Evolutionary conservation across 2,329 filamentous ascomycete species (phyloP), one percentile per base, ranked within the genome.

Genomic region (Aspergillus brunneoviolaceus): DNA sequence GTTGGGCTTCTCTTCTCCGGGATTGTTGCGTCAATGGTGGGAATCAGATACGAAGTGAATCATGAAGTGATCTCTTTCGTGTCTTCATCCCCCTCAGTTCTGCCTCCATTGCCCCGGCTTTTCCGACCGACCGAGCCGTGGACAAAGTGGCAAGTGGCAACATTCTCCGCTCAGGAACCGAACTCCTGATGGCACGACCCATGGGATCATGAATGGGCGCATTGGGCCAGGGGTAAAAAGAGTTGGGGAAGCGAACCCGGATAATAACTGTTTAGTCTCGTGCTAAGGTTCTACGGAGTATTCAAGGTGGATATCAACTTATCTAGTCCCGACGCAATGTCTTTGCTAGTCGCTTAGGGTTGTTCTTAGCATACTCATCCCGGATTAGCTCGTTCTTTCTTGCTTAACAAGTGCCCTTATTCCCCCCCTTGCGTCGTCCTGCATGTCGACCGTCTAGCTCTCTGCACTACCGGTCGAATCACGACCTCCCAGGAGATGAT

Each of bases 361-460:
- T n/a, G n/a, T 45, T 45, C n/a, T n/a, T 7, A 7, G 14, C 14
- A 45, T 2, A 45, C 39, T 19, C 39, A 45, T 45, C 39, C 27
- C 39, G 16, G 39, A n/a, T 19, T 45, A 45, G 39, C 16, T 45
- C 39, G 16, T 31, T 48, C 27, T 53, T 53, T 58, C 14, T 6
- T 42, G 47, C 48, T 29, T 47, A 33, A n/a, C 48, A 58, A 60
- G 64, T 61, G 6, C 6, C 7, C 7, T 29, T 29, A 29, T 29
- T 10, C 27, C 9, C 39, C 64, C 65, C 66, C 67, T 68, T 69
- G 65, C 67, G 59, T 65, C 62, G 25, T 29, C 55, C 35, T 65
- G 61, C 62, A 65, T 59, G 53, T 31, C 25, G 42, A 60, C 33
- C 45, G 55, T 57, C 51, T 55, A 48, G 31, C 31, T 50, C 35